phyloP scores from a whole-genome alignment of 805 yeast species.

The Saitoella complicata region DNA sequence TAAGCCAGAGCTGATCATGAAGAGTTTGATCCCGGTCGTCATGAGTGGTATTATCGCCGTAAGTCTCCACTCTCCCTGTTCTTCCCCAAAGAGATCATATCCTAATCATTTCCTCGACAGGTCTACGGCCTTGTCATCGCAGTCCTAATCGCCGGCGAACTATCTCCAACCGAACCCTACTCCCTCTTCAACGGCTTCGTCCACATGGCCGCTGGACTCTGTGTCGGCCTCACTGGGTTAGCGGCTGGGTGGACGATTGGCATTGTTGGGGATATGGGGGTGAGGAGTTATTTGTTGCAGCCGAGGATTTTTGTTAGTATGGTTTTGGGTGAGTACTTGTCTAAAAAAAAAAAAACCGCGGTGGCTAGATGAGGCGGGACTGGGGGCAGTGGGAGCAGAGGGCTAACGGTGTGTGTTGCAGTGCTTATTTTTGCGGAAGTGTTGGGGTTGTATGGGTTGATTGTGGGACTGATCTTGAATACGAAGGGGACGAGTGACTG shows the following conservation, averaged over 20 bases:
- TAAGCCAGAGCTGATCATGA: constrained; percentile 90
- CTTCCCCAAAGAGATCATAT: no score
- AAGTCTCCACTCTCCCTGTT: no score
- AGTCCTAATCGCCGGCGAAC: constrained; percentile 78
- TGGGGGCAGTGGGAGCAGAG: not conserved
- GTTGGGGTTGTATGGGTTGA: constrained; percentile 72
- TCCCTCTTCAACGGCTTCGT: constrained; percentile 94
- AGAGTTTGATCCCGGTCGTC: constrained; percentile 72
- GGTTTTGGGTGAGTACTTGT: constrained; percentile 95
- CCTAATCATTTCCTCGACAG: not conserved
- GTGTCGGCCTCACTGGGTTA: constrained; percentile 91
- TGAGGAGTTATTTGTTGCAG: constrained; percentile 95
- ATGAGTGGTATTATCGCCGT: constrained; percentile 99
- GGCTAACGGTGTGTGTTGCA: constrained; percentile 29
- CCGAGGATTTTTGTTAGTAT: constrained; percentile 97
- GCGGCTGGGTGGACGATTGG: constrained; percentile 99
- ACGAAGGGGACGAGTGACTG: constrained; percentile 1
- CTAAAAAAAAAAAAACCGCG: no score
- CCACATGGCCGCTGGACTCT: constrained; percentile 94
- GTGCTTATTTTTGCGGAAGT: constrained; percentile 92
- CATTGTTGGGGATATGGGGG: constrained; percentile 99
- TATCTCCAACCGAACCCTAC: constrained; percentile 55
- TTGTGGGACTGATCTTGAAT: constrained; percentile 87
- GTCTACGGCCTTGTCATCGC: constrained; percentile 85
- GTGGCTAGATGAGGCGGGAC: no score